Conservation (phyloP, 2,329 filamentous ascomycete species). For the Aspergillus floridensis region DNA sequence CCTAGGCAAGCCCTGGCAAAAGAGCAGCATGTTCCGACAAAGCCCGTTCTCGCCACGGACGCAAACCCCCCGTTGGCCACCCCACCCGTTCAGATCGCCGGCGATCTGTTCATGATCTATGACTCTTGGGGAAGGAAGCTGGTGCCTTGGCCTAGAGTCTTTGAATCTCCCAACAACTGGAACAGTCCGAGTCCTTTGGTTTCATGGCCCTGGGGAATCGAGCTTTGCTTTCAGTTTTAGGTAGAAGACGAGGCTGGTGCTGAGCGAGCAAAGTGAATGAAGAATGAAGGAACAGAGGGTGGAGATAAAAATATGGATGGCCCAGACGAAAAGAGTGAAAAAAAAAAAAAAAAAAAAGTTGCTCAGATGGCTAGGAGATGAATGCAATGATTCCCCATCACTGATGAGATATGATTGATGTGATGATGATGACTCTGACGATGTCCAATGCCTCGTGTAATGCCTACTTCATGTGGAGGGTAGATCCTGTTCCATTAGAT, state of each 20-base stretch:
- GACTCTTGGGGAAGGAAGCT: background rate
- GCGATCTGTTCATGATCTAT: background rate
- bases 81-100: background rate
- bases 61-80: background rate
- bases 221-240: background rate
- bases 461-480: background rate
- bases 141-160: background rate
- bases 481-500: background rate
- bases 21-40: background rate
- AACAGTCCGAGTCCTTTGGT: background rate
- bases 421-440: background rate
- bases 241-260: background rate
- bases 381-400: background rate
- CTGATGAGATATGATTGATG: background rate
- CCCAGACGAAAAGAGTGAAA: background rate
- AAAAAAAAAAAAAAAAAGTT: background rate
- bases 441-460: background rate
- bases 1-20: background rate
- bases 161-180: background rate
- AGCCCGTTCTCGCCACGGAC: background rate
- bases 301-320: background rate
- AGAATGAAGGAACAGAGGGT: background rate
- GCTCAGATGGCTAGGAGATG: background rate
- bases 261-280: background rate
- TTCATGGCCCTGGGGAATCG: background rate